phyloP scores from a whole-genome alignment of 2,329 filamentous ascomycete genomes.

The Tolypocladium tundrense region DNA sequence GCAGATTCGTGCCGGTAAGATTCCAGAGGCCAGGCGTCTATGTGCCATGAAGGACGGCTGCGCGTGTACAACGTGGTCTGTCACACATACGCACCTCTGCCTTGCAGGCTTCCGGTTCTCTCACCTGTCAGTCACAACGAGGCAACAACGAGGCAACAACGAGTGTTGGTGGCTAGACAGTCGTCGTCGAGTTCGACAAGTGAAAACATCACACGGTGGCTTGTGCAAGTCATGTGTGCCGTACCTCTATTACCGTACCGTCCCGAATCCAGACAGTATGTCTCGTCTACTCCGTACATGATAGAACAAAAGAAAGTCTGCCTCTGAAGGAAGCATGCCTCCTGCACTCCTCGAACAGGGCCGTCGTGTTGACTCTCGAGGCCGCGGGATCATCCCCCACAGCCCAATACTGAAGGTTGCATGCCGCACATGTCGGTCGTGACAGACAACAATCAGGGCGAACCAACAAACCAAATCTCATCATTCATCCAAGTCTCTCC shows the following conservation, averaged over 20 bases:
- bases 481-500: neutral
- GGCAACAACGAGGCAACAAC: neutral
- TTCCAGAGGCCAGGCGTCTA: neutral
- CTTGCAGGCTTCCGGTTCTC: neutral
- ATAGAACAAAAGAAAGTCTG: slow-evolving; percentile 6
- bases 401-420: neutral
- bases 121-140: neutral
- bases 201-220: neutral
- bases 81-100: neutral
- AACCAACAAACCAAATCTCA: neutral
- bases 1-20: neutral
- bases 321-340: slow-evolving; percentile 2
- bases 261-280: slow-evolving; percentile 5
- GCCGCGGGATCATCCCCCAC: neutral
- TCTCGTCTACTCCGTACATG: slow-evolving; percentile 10
- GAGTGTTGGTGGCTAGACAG: neutral
- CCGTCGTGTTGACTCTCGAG: neutral
- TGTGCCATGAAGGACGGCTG: too few relatives aligned
- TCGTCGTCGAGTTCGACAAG: neutral
- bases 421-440: neutral
- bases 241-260: slow-evolving; percentile 7
- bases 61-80: neutral
- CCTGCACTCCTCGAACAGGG: neutral
- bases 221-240: slow-evolving; percentile 10
- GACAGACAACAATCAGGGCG: neutral